A percentile compares a stretch with the other conserved stretches of the same genome.
phyloP scores from a whole-genome alignment of 192 early-diverging fungal genomes.

The Backusella luteola region DNA sequence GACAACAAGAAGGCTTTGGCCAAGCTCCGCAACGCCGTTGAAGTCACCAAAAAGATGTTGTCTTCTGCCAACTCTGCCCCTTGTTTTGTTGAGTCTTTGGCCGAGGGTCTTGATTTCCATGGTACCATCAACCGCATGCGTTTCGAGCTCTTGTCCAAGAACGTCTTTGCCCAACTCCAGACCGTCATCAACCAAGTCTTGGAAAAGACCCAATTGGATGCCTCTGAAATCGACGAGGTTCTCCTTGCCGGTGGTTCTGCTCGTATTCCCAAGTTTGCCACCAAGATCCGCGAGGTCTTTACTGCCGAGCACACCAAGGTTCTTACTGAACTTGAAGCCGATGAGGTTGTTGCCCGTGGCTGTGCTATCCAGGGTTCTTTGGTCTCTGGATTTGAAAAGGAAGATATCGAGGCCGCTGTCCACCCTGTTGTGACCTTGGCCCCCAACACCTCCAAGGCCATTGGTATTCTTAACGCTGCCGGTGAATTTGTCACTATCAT shows the following conservation, averaged over 20 bases:
- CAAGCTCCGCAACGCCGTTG: conserved; percentile 83
- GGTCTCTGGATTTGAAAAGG: conserved; percentile 59
- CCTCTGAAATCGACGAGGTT: conserved; percentile 81
- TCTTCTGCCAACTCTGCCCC: conserved; percentile 77
- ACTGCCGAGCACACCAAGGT: conserved; percentile 59
- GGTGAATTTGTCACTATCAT: conserved; percentile 79
- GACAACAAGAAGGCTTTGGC: conserved; percentile 72
- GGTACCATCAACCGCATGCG: conserved; percentile 78
- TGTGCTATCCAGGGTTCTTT: conserved; percentile 89
- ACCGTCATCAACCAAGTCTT: conserved; percentile 67
- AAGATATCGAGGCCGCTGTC: conserved; percentile 54
- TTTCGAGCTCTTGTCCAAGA: conserved; percentile 86
- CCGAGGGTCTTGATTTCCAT: conserved; percentile 90
- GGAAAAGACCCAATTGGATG: conserved; percentile 60
- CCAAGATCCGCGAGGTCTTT: conserved; percentile 73
- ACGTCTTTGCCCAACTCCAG: conserved; percentile 69
- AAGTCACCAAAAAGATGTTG: conserved; percentile 91
- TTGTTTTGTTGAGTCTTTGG: conserved; percentile 90
- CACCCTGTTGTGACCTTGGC: conserved; percentile 50
- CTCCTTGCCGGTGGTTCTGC: conserved; percentile 86
- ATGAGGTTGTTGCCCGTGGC: conserved; percentile 90
- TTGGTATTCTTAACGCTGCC: conserved; percentile 74
- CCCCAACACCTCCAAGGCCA: conserved; percentile 65
- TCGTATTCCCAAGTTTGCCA: conserved; percentile 85
- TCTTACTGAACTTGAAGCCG: conserved; percentile 82